Base-by-base conservation (phyloP, 305 asterid species). In the Stenogyne calaminthoides region DNA sequence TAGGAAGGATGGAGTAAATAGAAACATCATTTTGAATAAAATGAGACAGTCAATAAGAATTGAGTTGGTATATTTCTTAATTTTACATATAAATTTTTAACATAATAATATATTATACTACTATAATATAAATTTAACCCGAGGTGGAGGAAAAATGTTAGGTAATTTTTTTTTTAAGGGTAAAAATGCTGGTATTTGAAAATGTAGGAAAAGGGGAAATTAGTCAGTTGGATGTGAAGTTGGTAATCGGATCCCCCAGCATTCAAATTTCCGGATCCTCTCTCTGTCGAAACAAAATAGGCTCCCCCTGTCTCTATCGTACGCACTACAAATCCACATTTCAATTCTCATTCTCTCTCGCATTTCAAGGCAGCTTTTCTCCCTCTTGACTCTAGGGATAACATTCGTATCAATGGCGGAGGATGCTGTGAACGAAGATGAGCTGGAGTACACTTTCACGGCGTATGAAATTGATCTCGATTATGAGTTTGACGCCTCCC, bases 401-500 rank as follows among this genome's bases (percentile, higher is more conserved):
- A 47, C 63, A 42, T 29, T 42, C 54, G 51, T 36, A 19, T 25
- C 49, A 58, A 89, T 87, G 91, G 74, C 58, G 78, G 82, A 77
- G 46, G 77, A 74, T 57, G 64, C 69, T 51, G 70, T 10, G 62
- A 64, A 65, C 29, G 74, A 71, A 40, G 84, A 79, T 74, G 80
- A 72, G 74, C 70, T 64, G 44, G 85, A 76, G 71, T 85, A 85
- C 72, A 81, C 70, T 25, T 94, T 88, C 82, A 88, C 89, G 73
- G 97, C 79, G 42, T 81, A 82, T 69, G 96, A 95, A 80, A 80
- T 95, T 84, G 99, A 95, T 76, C 83, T 90, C 15, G 96, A 95
- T 74, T 95, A 95, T 71, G 99, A 95, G 84, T 95, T 85, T 70
- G 98, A 95, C 74, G 98, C 99, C 4, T 87, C 84, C 39, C 86